These are phyloP conservation scores for Cordyceps pruinosa DNA, from an alignment of 2,329 filamentous ascomycete species.

Conservation along the genomic window DNA sequence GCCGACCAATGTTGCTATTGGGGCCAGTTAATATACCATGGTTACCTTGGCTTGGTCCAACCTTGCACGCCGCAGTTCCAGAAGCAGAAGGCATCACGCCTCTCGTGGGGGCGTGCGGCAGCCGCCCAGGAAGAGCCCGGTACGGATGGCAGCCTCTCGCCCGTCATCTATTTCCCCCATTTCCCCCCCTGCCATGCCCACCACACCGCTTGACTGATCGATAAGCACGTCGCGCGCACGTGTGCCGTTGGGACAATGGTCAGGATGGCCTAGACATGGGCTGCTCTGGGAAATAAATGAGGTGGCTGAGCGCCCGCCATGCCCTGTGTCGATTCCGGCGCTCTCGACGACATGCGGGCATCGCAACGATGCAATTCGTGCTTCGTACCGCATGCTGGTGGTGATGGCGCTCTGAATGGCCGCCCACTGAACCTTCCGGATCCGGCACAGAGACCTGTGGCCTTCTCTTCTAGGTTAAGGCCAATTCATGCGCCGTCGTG, in stretches of 20 bases:
- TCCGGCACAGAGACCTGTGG: background rate
- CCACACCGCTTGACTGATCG: conserved; percentile 12
- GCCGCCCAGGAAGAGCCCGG: background rate
- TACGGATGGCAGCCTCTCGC: background rate
- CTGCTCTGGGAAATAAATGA: background rate
- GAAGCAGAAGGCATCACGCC: background rate
- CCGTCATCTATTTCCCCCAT: background rate
- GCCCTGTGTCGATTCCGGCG: conserved; percentile 1
- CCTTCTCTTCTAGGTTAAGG: background rate
- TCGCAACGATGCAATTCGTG: background rate
- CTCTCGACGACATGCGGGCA: conserved; percentile 2
- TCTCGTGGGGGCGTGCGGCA: background rate
- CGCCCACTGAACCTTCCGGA: background rate
- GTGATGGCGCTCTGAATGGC: background rate
- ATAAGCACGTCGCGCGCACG: background rate
- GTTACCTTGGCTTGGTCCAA: conserved; percentile 2
- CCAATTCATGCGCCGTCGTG: background rate
- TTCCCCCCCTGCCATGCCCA: background rate
- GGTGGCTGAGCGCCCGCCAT: background rate
- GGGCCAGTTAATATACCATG: conserved; percentile 8
- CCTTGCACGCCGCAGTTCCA: conserved; percentile 9
- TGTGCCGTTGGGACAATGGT: background rate
- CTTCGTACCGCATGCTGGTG: background rate
- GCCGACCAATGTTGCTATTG: conserved; percentile 4
- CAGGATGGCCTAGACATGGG: background rate